Base-by-base conservation (phyloP, 345 rosid species). In the Aethionema arabicum region DNA sequence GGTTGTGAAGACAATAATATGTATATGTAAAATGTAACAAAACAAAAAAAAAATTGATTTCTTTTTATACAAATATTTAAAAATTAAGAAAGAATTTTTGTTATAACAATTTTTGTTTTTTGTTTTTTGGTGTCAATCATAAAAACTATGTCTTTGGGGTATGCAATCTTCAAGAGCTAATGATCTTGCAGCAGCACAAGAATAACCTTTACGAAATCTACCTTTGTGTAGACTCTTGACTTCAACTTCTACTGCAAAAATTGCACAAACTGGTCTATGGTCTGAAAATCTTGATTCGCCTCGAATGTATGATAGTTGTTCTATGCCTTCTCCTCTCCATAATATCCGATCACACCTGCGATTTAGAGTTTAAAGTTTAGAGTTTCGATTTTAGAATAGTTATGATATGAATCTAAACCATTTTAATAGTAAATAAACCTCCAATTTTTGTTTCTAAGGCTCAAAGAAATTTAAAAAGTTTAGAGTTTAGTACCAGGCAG, bases 261-360 rank as follows among this genome's bases (percentile, higher is more conserved):
- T 71, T 0, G 95, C 82, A 10, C 92, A 95, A 11, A 95, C 99
- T 1, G 99, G 97, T 62, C 99, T 72, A 72, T 93, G 99, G 56
- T 95, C 96, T 0, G 99, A 95, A 61, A 95, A 88, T 75, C 91
- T 78, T 0, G 97, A 90, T 54, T 95, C 99, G 1, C 85, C 95
- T 0, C 99, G 77, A 0, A 77, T 59, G 47, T 95, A 95, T 0
- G 86, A 83, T 38, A 88, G 50, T n/a, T 90, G 97, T 30, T 86
- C 92, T 7, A 90, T 88, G 43, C 95, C 88, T 32, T 62, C 61
- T 14, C 99, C 97, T 1, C 73, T 72, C 99, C 99, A 93, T 9
- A 93, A 42, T 69, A 93, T 88, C 77, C 99, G 55, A 41, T 93
- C 97, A 49, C 97, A 93, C 99, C 99, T 93, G 83, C 27, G 27